Conservation (phyloP, 78 protist genomes). For the Capsaspora owczarzaki region DNA sequence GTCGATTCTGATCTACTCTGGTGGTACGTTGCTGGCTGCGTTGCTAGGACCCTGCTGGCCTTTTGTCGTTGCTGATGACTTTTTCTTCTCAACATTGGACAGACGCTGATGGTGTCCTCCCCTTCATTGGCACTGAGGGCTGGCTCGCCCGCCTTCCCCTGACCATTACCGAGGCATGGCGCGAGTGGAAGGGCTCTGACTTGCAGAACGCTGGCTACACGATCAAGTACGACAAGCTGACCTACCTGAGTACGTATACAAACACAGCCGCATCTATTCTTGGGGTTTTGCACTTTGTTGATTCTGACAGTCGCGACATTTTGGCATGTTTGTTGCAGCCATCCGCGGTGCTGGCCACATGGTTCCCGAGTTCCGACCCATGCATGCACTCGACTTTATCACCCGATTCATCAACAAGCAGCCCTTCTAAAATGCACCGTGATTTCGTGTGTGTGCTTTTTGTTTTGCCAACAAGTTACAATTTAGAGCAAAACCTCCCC, state of each 20-base stretch:
- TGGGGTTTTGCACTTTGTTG: no score
- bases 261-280: no score
- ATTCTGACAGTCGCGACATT: no score
- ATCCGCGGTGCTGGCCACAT: slow-evolving; percentile 5
- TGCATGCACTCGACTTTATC: neutral
- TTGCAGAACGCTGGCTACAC: neutral
- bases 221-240: neutral
- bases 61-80: no score
- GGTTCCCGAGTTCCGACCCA: slow-evolving; percentile 6
- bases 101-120: neutral
- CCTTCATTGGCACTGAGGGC: neutral
- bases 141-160: neutral
- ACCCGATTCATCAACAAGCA: neutral
- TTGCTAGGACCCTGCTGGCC: no score
- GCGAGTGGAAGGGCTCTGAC: neutral
- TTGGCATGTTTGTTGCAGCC: no score
- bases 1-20: neutral
- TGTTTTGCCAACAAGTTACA: no score
- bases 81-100: no score
- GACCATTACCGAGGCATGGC: neutral
- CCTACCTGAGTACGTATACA: no score
- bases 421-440: neutral
- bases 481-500: no score
- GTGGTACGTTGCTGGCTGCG: no score
- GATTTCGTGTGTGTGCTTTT: no score